Base-by-base conservation (phyloP, 208 protist genomes). In the Crithidia bombi region DNA sequence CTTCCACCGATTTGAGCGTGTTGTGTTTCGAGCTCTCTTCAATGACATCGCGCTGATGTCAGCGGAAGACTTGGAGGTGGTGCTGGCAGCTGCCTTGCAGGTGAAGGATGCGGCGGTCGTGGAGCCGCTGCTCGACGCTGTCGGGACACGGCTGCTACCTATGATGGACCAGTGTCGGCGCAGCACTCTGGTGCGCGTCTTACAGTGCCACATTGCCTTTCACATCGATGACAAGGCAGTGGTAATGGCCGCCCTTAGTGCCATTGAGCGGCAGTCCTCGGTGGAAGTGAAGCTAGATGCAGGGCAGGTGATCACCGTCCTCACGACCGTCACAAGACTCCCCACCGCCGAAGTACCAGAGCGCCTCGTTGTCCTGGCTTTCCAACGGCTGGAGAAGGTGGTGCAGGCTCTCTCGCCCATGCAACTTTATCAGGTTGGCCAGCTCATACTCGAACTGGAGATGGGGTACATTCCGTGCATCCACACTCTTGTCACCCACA, bases 381-480 rank as follows among this genome's bases (percentile, higher is more conserved):
- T 95, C 47, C 58, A 46, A 35, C 79, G 78, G 19, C 56, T 96
- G 35, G 87, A 93, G 68, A 86, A 85, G 54, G 50, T 76, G 28
- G 25, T 88, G 21, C 65, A 81, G 19, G 25, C n/a, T 10, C 73
- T 95, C 58, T 77, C 79, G 19, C 75, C 71, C 0, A 7, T 58
- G 10, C 89, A 92, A 44, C 77, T 91, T n/a, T 86, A 82, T 0
- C 79, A 90, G 33, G 74, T 80, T 11, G 82, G 70, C 0, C 78
- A 71, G 51, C 74, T 94, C 5, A 81, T 83, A 6, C 80, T 94
- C 1, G 81, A 79, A 19, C 65, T 93, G 25, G 89, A 94, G 66
- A 93, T 96, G 92, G 92, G 86, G n/a, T 94, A 92, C 81, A 85
- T 75, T 2, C 39, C 75, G 2, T 78, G 69, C 56, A 66, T 94